Percentiles rank a stretch among this genome's conserved stretches.
phyloP scores from a whole-genome alignment of 352 stramenopile species.

The Pythium biforme region DNA sequence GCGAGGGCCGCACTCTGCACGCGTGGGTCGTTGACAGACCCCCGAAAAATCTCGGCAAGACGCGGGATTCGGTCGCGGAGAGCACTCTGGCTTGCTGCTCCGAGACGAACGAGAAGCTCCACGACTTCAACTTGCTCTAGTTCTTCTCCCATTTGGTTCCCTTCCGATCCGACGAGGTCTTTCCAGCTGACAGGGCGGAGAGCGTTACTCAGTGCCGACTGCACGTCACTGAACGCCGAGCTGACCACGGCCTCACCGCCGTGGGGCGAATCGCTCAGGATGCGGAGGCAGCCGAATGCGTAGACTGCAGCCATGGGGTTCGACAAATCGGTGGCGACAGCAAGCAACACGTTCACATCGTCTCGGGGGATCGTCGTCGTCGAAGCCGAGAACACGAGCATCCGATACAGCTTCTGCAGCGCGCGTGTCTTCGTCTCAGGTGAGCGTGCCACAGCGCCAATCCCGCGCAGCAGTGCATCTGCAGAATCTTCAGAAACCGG shows the following conservation, averaged over 20 bases:
- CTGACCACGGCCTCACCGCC: neutral
- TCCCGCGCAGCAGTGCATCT: neutral
- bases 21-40: neutral
- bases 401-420: neutral
- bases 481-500: neutral
- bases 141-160: neutral
- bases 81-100: neutral
- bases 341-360: neutral
- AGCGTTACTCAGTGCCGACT: neutral
- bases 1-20: neutral
- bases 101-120: conserved; percentile 1
- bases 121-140: neutral
- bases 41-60: neutral
- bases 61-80: neutral
- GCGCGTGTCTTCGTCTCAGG: neutral
- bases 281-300: conserved; percentile 1
- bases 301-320: neutral
- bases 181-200: neutral
- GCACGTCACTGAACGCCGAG: neutral
- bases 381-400: neutral
- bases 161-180: neutral
- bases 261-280: neutral
- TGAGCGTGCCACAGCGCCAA: neutral
- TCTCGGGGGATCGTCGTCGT: neutral
- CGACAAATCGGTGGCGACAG: neutral